These are phyloP conservation scores for Synchytrium microbalum DNA, from an alignment of 371 early-diverging fungal genomes.

Conservation along the genomic window DNA sequence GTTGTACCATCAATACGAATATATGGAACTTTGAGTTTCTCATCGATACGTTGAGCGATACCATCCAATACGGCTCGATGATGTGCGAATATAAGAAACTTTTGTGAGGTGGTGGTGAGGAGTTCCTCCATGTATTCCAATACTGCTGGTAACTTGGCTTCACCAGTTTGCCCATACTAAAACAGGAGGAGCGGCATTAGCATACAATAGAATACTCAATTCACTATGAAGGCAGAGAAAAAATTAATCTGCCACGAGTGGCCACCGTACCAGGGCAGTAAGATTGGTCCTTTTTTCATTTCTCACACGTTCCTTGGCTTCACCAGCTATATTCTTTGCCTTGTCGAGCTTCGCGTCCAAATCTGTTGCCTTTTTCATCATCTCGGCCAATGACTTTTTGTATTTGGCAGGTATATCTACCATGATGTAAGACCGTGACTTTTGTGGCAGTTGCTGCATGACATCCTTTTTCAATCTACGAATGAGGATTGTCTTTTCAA, in stretches of 20 bases:
- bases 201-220: neutral
- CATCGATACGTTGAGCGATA: constrained; percentile 24
- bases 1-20: constrained; percentile 57
- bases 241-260: neutral
- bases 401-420: neutral
- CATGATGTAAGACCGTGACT: constrained; percentile 32
- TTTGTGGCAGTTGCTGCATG: constrained; percentile 37
- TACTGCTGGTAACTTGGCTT: constrained; percentile 38
- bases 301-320: neutral
- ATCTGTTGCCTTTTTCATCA: neutral
- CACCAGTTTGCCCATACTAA: constrained; percentile 29
- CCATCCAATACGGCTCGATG: constrained; percentile 41
- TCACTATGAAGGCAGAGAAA: neutral
- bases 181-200: neutral
- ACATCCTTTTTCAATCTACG: constrained; percentile 50
- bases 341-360: neutral
- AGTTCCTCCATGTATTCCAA: constrained; percentile 41
- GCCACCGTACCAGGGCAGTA: constrained; percentile 9
- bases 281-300: constrained; percentile 7
- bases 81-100: constrained; percentile 57
- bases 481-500: constrained; percentile 49
- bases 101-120: constrained; percentile 32
- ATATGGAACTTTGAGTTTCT: constrained; percentile 21
- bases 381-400: neutral
- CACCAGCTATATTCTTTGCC: neutral